Evolutionary conservation across 2,329 filamentous ascomycete species (phyloP), one percentile per base, ranked within the genome.

Genomic region (Monilinia polystroma): DNA sequence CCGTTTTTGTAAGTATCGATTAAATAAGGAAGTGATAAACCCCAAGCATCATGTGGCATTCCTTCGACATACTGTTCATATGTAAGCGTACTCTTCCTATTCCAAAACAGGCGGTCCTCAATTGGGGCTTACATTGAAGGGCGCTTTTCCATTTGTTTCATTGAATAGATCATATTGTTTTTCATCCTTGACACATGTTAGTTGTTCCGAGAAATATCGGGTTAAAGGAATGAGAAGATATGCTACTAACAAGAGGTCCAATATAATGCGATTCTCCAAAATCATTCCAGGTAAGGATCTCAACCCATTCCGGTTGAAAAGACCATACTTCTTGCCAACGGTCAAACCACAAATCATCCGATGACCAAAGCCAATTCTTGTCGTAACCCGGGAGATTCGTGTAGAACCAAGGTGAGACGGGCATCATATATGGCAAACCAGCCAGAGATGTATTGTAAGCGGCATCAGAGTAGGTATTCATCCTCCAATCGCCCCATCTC

Each of bases 311-410:
- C 0, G 83, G 81, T 52, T 79, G 71, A 26, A 81, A 69, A 2
- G 76, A 71, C 29, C 81, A 70, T 1, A 80, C 77, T 63, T 83
- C 76, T 47, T 80, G 75, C 85, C 85, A 87, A 4, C 85, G 82
- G 57, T 84, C 78, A 69, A 80, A 81, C 85, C 86, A 89, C 18
- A 88, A 75, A 55, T 81, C 78, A 68, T 87, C 85, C 20, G 83
- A 82, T 8, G 80, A 85, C 79, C 83, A 88, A 10, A 86, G 76
- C 49, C 49, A 52, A 16, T 52, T 52, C 23, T 52, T 52, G 49
- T 52, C 23, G 23, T 26, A 68, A n/a, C 66, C 68, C 0, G 83
- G 81, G 5, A 68, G 35, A 68, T 86, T 83, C 52, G 85, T 86
- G 73, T 80, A 85, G 74, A 85, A 85, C 83, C 82, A 85, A 0